Base-by-base conservation (phyloP, 2,329 filamentous ascomycete genomes). In the Cercospora sojina region DNA sequence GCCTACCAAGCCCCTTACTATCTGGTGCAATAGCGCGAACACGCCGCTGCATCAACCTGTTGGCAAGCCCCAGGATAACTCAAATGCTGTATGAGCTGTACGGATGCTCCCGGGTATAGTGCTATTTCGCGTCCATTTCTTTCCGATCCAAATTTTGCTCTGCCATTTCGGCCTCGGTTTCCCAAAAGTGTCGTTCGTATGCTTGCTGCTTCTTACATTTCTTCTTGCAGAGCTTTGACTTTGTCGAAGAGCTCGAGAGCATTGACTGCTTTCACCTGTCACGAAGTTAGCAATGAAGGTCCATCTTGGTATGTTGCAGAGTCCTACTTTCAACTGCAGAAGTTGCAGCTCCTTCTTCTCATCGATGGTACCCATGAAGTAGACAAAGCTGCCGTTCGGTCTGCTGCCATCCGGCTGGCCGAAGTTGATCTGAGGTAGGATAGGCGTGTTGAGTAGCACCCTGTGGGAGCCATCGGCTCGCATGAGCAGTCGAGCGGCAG, bases 401-500 rank as follows among this genome's bases (percentile, higher is more conserved):
- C 90, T 90, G 60, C 81, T 80, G 58, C 86, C 86, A 47, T 79
- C 77, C 4, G 80, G 75, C 69, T 93, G 87, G 67, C 92, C 89
- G 74, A 96, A 92, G 53, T 88, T 87, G 86, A 96, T 91, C 5
- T 88, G 87, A 65, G 91, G 90, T 67, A 92, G 86, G 66, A 98
- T 84, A 0, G 89, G 87, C 1, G 91, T 92, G 80, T 98, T 98
- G 59, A 98, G 83, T 68, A 97, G 89, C 62, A 98, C 88, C 23
- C 92, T 87, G 74, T 93, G 88, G 0, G 92, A 95, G 67, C 93
- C 92, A 74, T 97, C 93, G 71, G 96, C 92, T 18, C 94, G 90
- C 88, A 97, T 93, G 68, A 98, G 86, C 71, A 98, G 86, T 49
- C 94, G 90, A 25, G 90, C 86, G 67, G 81, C 83, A 41, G 79